Percentiles rank a stretch among this genome's conserved stretches.
phyloP scores from a whole-genome alignment of 176 grass and related monocot genomes.

The Metroxylon sagu region DNA sequence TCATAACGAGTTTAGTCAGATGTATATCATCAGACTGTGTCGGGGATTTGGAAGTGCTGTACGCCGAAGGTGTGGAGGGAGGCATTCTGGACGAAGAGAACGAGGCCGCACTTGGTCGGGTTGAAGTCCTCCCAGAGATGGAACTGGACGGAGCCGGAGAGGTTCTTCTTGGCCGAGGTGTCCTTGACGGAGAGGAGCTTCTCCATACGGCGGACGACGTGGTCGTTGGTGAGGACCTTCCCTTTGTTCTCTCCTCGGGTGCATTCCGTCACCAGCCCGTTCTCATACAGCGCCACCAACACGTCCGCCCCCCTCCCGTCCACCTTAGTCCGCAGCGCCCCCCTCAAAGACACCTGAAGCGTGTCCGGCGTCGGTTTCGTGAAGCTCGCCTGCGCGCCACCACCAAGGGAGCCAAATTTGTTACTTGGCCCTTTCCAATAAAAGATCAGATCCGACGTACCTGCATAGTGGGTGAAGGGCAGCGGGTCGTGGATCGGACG shows the following conservation, averaged over 20 bases:
- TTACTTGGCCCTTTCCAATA: too few species aligned
- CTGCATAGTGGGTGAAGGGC: conserved; percentile 65
- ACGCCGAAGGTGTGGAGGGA: conserved; percentile 53
- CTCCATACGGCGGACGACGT: conserved; percentile 77
- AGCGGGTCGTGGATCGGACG: conserved; percentile 52
- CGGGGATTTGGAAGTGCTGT: conserved; percentile 57
- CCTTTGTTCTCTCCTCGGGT: conserved; percentile 78
- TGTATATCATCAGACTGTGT: conserved; percentile 30
- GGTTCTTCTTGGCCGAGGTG: conserved; percentile 46
- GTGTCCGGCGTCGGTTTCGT: conserved; percentile 38
- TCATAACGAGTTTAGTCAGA: too few species aligned
- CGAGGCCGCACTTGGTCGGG: conserved; percentile 52
- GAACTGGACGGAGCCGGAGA: conserved; percentile 58
- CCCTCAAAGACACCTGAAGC: conserved; percentile 63
- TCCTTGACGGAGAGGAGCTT: conserved; percentile 54
- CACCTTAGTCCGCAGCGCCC: conserved; percentile 38
- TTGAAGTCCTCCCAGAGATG: conserved; percentile 73
- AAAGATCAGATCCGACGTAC: conserved; percentile 12
- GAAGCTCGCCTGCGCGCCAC: conserved; percentile 44
- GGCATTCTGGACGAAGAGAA: conserved; percentile 75
- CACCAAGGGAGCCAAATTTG: too few species aligned
- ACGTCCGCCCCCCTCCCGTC: conserved; percentile 57
- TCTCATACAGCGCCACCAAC: conserved; percentile 77
- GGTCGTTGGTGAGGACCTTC: conserved; percentile 57
- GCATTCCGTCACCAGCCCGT: conserved; percentile 66